Conservation (phyloP, 1,139 yeast genomes). For the Saccharomyces pastorianus region DNA sequence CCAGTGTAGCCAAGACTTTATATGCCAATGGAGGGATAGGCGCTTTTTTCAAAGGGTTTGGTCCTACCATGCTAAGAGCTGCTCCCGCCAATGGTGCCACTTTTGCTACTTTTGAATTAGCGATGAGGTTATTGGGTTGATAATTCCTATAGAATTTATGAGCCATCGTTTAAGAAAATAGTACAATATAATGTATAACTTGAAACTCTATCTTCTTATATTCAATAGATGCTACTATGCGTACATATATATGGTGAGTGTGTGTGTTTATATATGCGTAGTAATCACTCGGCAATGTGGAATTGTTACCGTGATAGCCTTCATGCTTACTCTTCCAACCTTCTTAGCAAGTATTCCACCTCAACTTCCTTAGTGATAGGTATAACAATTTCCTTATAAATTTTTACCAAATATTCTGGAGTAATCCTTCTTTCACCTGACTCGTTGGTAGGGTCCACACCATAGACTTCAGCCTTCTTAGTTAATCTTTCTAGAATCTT, state of each 20-base stretch:
- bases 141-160: not conserved
- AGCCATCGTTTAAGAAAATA: not conserved
- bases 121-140: slow-evolving; percentile 52
- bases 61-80: slow-evolving; percentile 31
- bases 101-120: slow-evolving; percentile 80
- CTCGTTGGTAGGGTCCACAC: slow-evolving; percentile 75
- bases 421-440: slow-evolving; percentile 68
- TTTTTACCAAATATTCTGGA: slow-evolving; percentile 70
- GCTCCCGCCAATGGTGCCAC: slow-evolving; percentile 92
- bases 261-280: not conserved
- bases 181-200: not conserved
- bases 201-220: not conserved
- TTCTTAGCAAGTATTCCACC: slow-evolving; percentile 75
- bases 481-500: slow-evolving; percentile 71
- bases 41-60: slow-evolving; percentile 31
- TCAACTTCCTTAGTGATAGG: slow-evolving; percentile 94
- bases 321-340: slow-evolving; percentile 45
- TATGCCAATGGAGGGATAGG: slow-evolving; percentile 21
- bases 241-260: not conserved
- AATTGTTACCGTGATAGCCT: not conserved
- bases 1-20: slow-evolving; percentile 51
- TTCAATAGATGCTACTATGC: not conserved
- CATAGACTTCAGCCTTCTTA: slow-evolving; percentile 77
- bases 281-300: not conserved
- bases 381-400: slow-evolving; percentile 81